Evolutionary conservation across 2,329 filamentous ascomycete species (phyloP).

Genomic region (Knufia fluminis): DNA sequence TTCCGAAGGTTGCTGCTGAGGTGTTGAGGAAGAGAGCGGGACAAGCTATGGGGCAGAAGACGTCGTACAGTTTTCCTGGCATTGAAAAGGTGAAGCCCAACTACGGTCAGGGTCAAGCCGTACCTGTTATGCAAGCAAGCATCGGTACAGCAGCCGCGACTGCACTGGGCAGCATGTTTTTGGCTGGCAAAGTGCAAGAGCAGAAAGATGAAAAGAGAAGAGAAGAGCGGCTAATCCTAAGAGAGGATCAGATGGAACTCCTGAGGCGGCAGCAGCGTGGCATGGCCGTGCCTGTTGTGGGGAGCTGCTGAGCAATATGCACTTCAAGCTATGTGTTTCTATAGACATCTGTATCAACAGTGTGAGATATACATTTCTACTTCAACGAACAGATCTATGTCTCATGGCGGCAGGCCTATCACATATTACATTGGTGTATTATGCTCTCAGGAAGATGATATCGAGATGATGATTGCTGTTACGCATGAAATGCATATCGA

Average conservation of each 20-base stretch:
- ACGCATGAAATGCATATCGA: too few species aligned
- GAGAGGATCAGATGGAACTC: conserved; percentile 2
- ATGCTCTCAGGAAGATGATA: too few species aligned
- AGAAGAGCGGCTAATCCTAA: background rate
- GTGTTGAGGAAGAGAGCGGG: conserved; percentile 39
- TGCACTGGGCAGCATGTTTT: background rate
- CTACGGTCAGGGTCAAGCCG: conserved; percentile 1
- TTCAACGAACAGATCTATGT: too few species aligned
- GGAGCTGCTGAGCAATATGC: background rate
- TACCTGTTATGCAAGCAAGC: background rate
- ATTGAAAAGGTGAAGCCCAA: conserved; percentile 9
- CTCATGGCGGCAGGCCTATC: too few species aligned
- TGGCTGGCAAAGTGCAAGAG: background rate
- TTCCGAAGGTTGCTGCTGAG: conserved; percentile 56
- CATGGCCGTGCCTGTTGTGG: background rate
- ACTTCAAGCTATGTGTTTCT: background rate
- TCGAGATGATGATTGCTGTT: too few species aligned
- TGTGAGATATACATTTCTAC: too few species aligned
- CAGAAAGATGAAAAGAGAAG: background rate
- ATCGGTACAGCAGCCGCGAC: background rate
- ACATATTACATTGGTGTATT: too few species aligned
- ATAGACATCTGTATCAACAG: too few species aligned
- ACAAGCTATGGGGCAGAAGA: background rate
- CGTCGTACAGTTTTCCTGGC: background rate
- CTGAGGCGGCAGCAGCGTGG: background rate